Evolutionary conservation across 345 rosid species (phyloP).

Genomic region (Aurinia saxatilis): DNA sequence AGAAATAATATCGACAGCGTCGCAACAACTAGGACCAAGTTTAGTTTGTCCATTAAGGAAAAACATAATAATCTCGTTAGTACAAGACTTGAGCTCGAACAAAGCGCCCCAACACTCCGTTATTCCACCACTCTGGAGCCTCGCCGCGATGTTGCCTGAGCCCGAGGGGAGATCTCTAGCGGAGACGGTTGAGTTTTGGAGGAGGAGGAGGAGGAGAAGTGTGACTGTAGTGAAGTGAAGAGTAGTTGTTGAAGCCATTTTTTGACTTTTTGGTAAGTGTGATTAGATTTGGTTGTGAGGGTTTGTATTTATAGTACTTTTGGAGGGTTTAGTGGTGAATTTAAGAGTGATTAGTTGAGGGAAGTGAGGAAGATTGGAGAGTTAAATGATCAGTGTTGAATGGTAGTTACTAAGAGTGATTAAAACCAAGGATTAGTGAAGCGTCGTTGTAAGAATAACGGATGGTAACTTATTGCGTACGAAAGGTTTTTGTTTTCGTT

Average conservation of each 20-base stretch:
- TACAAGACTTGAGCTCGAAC: slow-evolving; percentile 57
- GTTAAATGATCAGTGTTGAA: slow-evolving; percentile 4
- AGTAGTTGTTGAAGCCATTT: slow-evolving; percentile 22
- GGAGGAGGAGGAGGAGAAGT: slow-evolving; percentile 4
- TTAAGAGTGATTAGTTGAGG: slow-evolving; percentile 3
- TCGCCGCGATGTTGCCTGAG: slow-evolving; percentile 21
- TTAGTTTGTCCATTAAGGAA: slow-evolving; percentile 54
- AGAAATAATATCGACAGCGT: slow-evolving; percentile 45
- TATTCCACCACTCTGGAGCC: slow-evolving; percentile 39
- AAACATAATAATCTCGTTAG: slow-evolving; percentile 56
- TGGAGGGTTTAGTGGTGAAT: neutral
- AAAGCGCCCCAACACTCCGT: slow-evolving; percentile 65
- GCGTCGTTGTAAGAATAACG: neutral
- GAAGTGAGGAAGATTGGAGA: neutral
- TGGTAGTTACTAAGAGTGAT: neutral
- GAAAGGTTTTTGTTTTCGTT: neutral
- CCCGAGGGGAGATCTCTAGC: slow-evolving; percentile 18
- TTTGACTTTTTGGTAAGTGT: neutral
- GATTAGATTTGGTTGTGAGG: neutral
- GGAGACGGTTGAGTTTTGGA: slow-evolving; percentile 1
- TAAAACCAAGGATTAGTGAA: neutral
- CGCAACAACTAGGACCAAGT: slow-evolving; percentile 56
- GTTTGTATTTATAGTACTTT: slow-evolving; percentile 1
- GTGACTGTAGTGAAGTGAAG: slow-evolving; percentile 11
- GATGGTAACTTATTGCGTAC: neutral